Evolutionary conservation across 2,329 filamentous ascomycete genomes (phyloP).

Genomic region (Cladosporium halotolerans): DNA sequence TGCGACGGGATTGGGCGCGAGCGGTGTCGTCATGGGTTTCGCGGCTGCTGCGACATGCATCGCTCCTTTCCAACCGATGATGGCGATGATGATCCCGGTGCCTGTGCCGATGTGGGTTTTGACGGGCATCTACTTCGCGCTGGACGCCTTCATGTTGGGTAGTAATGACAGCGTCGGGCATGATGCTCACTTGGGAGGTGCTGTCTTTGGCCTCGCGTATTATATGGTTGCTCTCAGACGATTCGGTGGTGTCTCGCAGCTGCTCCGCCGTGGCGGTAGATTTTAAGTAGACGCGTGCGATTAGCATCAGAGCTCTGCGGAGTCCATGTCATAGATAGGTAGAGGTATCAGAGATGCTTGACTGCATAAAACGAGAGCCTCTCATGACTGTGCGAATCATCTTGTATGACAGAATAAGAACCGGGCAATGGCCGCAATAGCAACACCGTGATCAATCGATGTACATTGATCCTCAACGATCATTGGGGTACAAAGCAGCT

Average conservation of each 20-base stretch:
- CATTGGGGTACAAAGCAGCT: no score
- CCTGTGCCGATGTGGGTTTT: conserved; percentile 36
- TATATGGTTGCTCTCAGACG: conserved; percentile 24
- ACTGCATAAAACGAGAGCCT: neutral
- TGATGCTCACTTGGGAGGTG: conserved; percentile 41
- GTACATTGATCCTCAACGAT: no score
- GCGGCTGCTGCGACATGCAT: conserved; percentile 35
- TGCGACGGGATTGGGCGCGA: conserved; percentile 31
- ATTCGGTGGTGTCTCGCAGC: conserved; percentile 18
- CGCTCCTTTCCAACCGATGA: conserved; percentile 29
- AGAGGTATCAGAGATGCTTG: neutral
- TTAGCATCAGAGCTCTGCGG: no score
- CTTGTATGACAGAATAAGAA: no score
- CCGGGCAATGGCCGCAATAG: no score
- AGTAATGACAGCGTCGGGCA: conserved; percentile 29
- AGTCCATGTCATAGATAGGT: neutral
- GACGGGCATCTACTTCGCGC: conserved; percentile 30
- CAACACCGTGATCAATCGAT: no score
- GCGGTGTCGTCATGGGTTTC: conserved; percentile 37
- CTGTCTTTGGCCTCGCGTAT: conserved; percentile 33
- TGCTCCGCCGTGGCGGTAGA: neutral
- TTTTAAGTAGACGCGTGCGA: neutral
- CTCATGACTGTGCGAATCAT: no score
- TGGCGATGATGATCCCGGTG: conserved; percentile 33
- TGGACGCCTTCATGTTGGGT: conserved; percentile 36